Conservation (phyloP, 768 basidiomycete genomes). For the Epithele typhae region DNA sequence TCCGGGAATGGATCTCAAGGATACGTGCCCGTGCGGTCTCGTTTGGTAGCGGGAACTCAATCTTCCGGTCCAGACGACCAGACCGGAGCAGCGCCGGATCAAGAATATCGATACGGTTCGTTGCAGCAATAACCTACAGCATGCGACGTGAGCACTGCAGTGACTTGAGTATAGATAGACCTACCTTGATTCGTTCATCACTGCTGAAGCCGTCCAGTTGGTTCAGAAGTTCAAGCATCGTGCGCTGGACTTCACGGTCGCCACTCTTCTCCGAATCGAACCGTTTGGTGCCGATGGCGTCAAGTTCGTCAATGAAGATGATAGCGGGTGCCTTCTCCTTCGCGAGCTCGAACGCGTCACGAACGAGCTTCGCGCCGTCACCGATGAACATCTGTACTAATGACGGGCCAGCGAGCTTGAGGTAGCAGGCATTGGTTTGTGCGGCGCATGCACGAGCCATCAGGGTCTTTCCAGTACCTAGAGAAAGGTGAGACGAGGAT, state of each 20-base stretch:
- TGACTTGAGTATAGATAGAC: slow-evolving; percentile 8
- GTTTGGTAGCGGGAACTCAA: slow-evolving; percentile 96
- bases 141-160: too few species aligned
- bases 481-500: neutral
- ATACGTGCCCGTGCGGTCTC: slow-evolving; percentile 96
- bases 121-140: slow-evolving; percentile 92
- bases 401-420: slow-evolving; percentile 96
- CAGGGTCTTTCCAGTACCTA: slow-evolving; percentile 95
- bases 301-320: slow-evolving; percentile 97
- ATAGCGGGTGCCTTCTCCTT: slow-evolving; percentile 99
- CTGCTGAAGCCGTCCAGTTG: slow-evolving; percentile 97
- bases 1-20: slow-evolving; percentile 93
- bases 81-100: slow-evolving; percentile 98
- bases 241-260: slow-evolving; percentile 98
- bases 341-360: slow-evolving; percentile 96
- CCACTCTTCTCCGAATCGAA: slow-evolving; percentile 99
- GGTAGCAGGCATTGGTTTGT: slow-evolving; percentile 95
- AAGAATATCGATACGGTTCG: slow-evolving; percentile 97
- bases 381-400: slow-evolving; percentile 99
- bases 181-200: slow-evolving; percentile 94
- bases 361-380: slow-evolving; percentile 97
- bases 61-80: slow-evolving; percentile 95
- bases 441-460: slow-evolving; percentile 97
- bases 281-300: slow-evolving; percentile 98
- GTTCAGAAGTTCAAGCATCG: slow-evolving; percentile 98